These are phyloP conservation scores for Pleurotus salmoneostramineus DNA, from an alignment of 768 basidiomycete genomes.

Conservation along the genomic window DNA sequence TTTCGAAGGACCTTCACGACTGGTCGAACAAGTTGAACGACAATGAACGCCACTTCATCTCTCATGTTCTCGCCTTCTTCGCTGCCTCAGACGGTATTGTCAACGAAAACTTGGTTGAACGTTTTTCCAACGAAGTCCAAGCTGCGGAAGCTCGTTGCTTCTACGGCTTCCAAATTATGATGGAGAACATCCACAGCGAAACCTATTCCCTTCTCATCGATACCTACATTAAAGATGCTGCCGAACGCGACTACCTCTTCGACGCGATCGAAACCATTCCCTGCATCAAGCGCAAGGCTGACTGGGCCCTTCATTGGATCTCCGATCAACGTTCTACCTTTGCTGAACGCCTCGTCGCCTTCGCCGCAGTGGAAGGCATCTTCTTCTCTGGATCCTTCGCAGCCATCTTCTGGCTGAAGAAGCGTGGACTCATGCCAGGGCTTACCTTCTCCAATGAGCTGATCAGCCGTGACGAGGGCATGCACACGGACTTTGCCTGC, in stretches of 20 bases:
- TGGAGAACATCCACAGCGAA: conserved; percentile 97
- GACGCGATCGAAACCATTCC: conserved; percentile 93
- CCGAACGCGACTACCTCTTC: conserved; percentile 77
- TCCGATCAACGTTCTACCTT: conserved; percentile 77
- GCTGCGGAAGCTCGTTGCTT: conserved; percentile 92
- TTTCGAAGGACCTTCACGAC: conserved; percentile 80
- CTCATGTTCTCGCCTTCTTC: conserved; percentile 93
- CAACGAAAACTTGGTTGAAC: conserved; percentile 93
- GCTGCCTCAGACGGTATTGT: conserved; percentile 96
- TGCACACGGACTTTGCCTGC: conserved; percentile 85
- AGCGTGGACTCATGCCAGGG: conserved; percentile 93
- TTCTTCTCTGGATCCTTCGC: conserved; percentile 96
- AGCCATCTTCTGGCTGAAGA: conserved; percentile 96
- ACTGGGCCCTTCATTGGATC: conserved; percentile 96
- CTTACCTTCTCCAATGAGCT: conserved; percentile 84
- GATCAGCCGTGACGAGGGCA: conserved; percentile 80
- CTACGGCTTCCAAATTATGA: conserved; percentile 99
- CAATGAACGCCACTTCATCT: conserved; percentile 86
- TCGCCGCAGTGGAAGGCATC: conserved; percentile 94
- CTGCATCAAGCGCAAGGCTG: conserved; percentile 87
- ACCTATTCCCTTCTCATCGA: conserved; percentile 96
- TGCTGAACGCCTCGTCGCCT: conserved; percentile 86
- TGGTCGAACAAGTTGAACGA: conserved; percentile 81
- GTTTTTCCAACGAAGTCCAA: conserved; percentile 92
- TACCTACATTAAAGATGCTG: conserved; percentile 84